Conservation (phyloP, 352 stramenopile genomes). For the Phytophthora pluvialis region DNA sequence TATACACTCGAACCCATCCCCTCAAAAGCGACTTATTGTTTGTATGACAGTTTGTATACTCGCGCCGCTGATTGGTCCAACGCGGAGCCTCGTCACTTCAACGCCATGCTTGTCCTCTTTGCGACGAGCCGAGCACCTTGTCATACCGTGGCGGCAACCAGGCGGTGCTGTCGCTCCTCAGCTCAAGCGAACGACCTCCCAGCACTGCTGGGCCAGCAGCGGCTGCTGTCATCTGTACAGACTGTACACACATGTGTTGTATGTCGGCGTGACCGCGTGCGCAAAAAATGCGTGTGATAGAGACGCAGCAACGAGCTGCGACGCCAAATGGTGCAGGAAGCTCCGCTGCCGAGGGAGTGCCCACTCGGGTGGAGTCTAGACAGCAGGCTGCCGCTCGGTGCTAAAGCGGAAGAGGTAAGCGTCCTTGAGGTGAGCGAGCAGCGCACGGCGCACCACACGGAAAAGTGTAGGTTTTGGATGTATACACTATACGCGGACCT, state of each 20-base stretch:
- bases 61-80: slow-evolving; percentile 11
- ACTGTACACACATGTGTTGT: neutral
- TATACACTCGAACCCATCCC: slow-evolving; percentile 6
- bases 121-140: neutral
- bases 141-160: neutral
- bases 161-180: neutral
- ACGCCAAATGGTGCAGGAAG: too few relatives aligned
- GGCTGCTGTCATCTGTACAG: neutral
- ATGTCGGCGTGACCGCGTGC: slow-evolving; percentile 12
- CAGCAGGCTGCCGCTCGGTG: too few relatives aligned
- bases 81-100: slow-evolving; percentile 8
- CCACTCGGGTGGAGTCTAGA: too few relatives aligned
- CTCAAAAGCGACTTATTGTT: slow-evolving; percentile 16
- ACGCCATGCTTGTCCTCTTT: neutral
- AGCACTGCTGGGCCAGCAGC: too few relatives aligned
- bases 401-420: too few relatives aligned
- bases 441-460: neutral
- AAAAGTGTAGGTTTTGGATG: slow-evolving; percentile 30
- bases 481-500: neutral
- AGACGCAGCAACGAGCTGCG: slow-evolving; percentile 4
- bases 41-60: neutral
- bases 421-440: too few relatives aligned
- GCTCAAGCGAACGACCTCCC: slow-evolving; percentile 4
- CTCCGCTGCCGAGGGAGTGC: too few relatives aligned
- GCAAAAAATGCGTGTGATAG: slow-evolving; percentile 14